phyloP scores from a whole-genome alignment of 2,329 filamentous ascomycete genomes.

The Penicillium sp. region DNA sequence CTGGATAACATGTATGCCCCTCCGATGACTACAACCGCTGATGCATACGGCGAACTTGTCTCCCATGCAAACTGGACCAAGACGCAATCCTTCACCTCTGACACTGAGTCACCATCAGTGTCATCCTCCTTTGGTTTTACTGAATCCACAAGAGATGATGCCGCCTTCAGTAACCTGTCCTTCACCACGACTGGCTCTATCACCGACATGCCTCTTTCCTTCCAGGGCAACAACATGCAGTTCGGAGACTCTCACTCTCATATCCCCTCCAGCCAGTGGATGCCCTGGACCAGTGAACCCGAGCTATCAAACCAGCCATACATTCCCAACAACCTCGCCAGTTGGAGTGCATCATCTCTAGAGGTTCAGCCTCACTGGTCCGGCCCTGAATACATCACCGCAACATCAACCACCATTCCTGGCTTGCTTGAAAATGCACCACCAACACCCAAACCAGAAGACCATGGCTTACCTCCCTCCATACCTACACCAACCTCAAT shows the following conservation, averaged over 20 bases:
- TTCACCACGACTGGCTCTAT: not conserved
- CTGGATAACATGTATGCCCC: not conserved
- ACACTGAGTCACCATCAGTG: slow-evolving; percentile 7
- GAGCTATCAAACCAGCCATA: not conserved
- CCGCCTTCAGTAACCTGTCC: not conserved
- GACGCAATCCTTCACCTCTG: slow-evolving; percentile 9
- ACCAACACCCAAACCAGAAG: not conserved
- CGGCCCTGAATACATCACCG: not conserved
- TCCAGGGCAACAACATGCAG: not conserved
- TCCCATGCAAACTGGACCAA: not conserved
- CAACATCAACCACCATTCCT: not conserved
- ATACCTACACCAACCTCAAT: too few species aligned
- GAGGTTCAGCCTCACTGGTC: not conserved
- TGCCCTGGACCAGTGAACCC: not conserved
- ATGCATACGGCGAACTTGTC: not conserved
- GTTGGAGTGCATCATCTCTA: not conserved
- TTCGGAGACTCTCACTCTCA: not conserved
- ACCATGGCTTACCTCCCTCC: not conserved
- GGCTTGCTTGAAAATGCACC: not conserved
- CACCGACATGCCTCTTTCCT: not conserved
- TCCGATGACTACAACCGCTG: not conserved
- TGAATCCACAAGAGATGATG: not conserved
- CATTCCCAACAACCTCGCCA: not conserved
- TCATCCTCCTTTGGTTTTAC: slow-evolving; percentile 7
- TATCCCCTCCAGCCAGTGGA: not conserved